phyloP scores from a whole-genome alignment of 2,329 filamentous ascomycete genomes.

The Davidsoniella virescens region DNA sequence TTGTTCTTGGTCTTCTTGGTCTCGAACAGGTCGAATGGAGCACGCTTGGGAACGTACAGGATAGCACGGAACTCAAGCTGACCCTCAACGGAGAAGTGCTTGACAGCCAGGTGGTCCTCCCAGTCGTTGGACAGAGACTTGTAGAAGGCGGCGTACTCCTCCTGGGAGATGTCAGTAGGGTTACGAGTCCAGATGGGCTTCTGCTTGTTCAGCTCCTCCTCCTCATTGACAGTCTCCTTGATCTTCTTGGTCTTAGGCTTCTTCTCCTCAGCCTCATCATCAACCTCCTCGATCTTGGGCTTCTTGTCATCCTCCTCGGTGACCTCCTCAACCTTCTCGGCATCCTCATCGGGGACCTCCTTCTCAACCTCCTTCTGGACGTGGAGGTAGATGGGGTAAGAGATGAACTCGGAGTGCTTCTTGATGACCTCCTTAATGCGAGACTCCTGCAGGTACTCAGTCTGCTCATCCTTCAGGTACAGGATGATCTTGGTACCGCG shows the following conservation, averaged over 20 bases:
- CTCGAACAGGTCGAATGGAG: slow-evolving; percentile 98
- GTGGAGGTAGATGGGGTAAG: slow-evolving; percentile 99
- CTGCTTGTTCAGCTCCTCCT: slow-evolving; percentile 99
- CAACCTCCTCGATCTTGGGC: slow-evolving; percentile 92
- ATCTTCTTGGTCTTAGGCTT: slow-evolving; percentile 98
- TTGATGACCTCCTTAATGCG: slow-evolving; percentile 99
- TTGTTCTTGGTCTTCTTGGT: slow-evolving; percentile 99
- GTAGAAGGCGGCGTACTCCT: slow-evolving; percentile 99
- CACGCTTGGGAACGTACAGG: slow-evolving; percentile 98
- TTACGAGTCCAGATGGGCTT: slow-evolving; percentile 99
- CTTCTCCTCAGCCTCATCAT: slow-evolving; percentile 76
- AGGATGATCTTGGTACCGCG: slow-evolving; percentile 97
- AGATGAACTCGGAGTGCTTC: slow-evolving; percentile 99
- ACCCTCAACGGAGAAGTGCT: slow-evolving; percentile 99
- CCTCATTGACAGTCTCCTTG: slow-evolving; percentile 96
- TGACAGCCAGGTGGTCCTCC: slow-evolving; percentile 98
- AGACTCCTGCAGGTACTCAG: slow-evolving; percentile 94
- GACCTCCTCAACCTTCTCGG: slow-evolving; percentile 47
- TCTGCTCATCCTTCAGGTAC: slow-evolving; percentile 98
- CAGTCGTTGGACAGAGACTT: slow-evolving; percentile 99
- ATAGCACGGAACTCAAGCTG: slow-evolving; percentile 99
- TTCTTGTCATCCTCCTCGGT: slow-evolving; percentile 63
- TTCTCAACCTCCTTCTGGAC: slow-evolving; percentile 98
- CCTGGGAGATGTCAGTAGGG: slow-evolving; percentile 80
- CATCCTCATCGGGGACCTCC: slow-evolving; percentile 94